Base-by-base conservation (phyloP, 305 asterid species). In the Withania somnifera region DNA sequence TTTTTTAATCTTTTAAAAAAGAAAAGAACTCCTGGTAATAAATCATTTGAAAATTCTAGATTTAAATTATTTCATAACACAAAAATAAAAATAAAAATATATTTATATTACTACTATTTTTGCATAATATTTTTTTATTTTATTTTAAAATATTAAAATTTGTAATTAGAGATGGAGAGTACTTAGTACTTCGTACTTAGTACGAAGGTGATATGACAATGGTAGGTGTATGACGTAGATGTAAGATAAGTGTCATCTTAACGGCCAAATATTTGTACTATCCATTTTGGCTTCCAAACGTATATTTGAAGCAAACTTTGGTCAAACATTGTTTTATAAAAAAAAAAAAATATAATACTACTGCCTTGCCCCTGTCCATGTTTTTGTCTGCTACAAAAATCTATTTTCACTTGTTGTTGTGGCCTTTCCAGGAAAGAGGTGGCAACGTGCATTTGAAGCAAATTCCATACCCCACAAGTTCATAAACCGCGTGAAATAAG, bases 281-380 rank as follows among this genome's bases (percentile, higher is more conserved):
- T 78, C 58, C 79, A 75, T 20, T 80, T 50, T 60, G 15, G 52
- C 80, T 53, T 34, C 67, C 84, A 79, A 87, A 87, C 87, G 90
- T 88, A 87, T 81, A 51, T 24, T 67, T 76, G 78, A 87, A 87
- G 89, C 85, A 86, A 38, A 82, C 82, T n/a, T 82, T 73, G 58
- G 57, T 47, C 79, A 73, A 73, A 47, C 60, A 26, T 47, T 26
- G 38, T 26, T 47, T 11, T 26, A 47, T 73, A 9, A 45, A 73
- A 47, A 15, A 15, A 10, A 1, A 22, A 42, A 4, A 47, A 10
- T 14, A 14, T 47, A 26, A 14, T 24, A 73, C 26, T 24, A 14
- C 79, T 42, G 24, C 38, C 24, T 1, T 58, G 22, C 22, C 40
- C 38, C 24, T 1, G 58, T 45, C 22, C 40, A 71, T 45, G 5